A percentile compares a stretch with the other conserved stretches of the same genome.
Evolutionary conservation across 1,284 basidiomycete genomes (phyloP).

Genomic region (Papiliotrema fonsecae): DNA sequence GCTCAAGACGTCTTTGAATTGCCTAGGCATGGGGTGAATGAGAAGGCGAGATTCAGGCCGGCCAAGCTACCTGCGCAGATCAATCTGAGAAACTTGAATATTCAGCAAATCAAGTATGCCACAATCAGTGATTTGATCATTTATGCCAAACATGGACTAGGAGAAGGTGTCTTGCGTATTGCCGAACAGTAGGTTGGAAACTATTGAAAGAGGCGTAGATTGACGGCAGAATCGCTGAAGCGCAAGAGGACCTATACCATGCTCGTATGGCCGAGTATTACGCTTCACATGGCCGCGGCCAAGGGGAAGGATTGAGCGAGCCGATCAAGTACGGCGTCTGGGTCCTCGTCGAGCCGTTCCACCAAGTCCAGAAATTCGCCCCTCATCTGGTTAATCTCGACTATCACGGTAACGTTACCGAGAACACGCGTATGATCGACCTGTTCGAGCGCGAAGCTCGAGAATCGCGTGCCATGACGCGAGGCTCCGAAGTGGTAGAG

Average conservation of each 20-base stretch:
- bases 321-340: constrained; percentile 79
- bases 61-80: constrained; percentile 42
- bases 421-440: constrained; percentile 48
- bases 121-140: constrained; percentile 83
- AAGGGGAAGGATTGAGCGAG: constrained; percentile 35
- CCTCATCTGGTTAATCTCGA: constrained; percentile 55
- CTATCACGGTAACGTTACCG: constrained; percentile 44
- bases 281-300: constrained; percentile 9
- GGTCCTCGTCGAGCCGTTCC: constrained; percentile 63
- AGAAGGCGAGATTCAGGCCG: constrained; percentile 29
- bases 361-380: constrained; percentile 51
- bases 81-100: constrained; percentile 46
- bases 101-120: constrained; percentile 67
- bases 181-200: constrained; percentile 48
- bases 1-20: constrained; percentile 45
- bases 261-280: constrained; percentile 40
- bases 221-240: constrained; percentile 33
- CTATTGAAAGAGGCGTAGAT: neutral
- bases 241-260: constrained; percentile 44
- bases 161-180: constrained; percentile 49
- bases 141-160: constrained; percentile 60
- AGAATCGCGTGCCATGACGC: constrained; percentile 53
- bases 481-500: constrained; percentile 69
- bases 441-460: constrained; percentile 49
- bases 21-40: constrained; percentile 10